Base-by-base conservation (phyloP, 441 rosid species). In the Syzygium syzygioides region DNA sequence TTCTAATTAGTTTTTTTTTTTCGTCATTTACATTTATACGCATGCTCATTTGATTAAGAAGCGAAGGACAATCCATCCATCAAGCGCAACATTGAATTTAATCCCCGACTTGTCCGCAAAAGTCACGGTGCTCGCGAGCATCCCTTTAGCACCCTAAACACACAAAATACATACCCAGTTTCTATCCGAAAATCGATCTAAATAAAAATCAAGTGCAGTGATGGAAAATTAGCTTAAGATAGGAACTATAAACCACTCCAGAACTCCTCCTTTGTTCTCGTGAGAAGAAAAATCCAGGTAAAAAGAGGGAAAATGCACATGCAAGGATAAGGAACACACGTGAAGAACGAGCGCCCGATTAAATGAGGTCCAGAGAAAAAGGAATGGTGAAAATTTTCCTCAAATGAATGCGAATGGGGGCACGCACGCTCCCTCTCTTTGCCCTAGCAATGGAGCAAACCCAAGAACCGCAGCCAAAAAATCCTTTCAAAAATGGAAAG, bases 81-180 rank as follows among this genome's bases (percentile, higher is more conserved):
- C 26, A 18, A 10, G 3, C 20, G 4, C 20, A 68, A 19, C 23
- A 5, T 19, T 10, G 2, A 9, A 68, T 4, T 6, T 34, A 34
- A 34, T 34, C 8, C 1, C 0, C 0, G 23, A 19, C 2, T 68
- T 6, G 48, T 10, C 5, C 37, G 3, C 1, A 28, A 71, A 71
- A 71, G 50, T 19, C 9, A 20, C 20, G 80, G 25, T 20, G 20
- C 20, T 71, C 28, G 11, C 0, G 15, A 71, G 28, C 6, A 71
- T 37, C 15, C 28, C 4, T 37, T 34, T 19, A 34, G 20, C 14
- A 4, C 79, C 79, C 48, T 68, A 68, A 32, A 68, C 34, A 34
- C 23, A 66, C 14, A 9, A 26, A 26, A 4, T 1, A 10, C 1
- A 34, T 9, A 7, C 8, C 26, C 1, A 19, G 4, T 34, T 37